These are phyloP conservation scores for Paxillus rubicundulus DNA, from an alignment of 768 basidiomycete species.

Conservation along the genomic window DNA sequence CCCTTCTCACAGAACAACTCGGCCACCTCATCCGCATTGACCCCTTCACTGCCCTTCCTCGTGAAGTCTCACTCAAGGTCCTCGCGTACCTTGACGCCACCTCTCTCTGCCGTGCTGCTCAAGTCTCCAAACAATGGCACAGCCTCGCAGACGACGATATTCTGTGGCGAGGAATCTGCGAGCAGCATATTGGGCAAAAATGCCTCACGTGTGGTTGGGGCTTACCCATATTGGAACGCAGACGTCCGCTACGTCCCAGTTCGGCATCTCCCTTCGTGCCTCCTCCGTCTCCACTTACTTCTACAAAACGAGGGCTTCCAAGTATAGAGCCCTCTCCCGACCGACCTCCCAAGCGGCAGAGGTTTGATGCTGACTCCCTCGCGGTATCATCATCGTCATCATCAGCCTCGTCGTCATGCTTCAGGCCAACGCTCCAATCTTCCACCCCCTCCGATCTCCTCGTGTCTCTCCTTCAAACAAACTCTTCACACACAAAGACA, in stretches of 20 bases:
- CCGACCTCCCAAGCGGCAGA: conserved; percentile 53
- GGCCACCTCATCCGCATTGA: conserved; percentile 92
- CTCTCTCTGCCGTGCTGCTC: conserved; percentile 90
- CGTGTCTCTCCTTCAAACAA: conserved; percentile 30
- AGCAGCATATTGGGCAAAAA: conserved; percentile 97
- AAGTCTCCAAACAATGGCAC: conserved; percentile 85
- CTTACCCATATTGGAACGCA: conserved; percentile 83
- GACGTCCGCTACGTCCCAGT: conserved; percentile 44
- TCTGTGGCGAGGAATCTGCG: conserved; percentile 94
- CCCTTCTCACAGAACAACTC: conserved; percentile 91
- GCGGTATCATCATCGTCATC: conserved; percentile 7
- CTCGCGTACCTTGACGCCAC: conserved; percentile 89
- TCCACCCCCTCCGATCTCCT: conserved; percentile 19
- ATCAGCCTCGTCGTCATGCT: conserved; percentile 15
- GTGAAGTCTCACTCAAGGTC: conserved; percentile 84
- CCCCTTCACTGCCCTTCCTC: conserved; percentile 86
- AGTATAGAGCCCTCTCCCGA: conserved; percentile 22
- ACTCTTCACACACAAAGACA: conserved; percentile 27
- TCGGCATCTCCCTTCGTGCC: conserved; percentile 38
- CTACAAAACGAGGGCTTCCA: conserved; percentile 42
- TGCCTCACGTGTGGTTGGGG: conserved; percentile 98
- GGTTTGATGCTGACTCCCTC: conserved; percentile 12
- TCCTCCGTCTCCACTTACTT: conserved; percentile 25
- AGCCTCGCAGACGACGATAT: conserved; percentile 90
- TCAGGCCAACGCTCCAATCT: conserved; percentile 2